A percentile compares a stretch with the other conserved stretches of the same genome.
Evolutionary conservation across 768 basidiomycete species (phyloP).

Genomic region (Rhodotorula diobovata): DNA sequence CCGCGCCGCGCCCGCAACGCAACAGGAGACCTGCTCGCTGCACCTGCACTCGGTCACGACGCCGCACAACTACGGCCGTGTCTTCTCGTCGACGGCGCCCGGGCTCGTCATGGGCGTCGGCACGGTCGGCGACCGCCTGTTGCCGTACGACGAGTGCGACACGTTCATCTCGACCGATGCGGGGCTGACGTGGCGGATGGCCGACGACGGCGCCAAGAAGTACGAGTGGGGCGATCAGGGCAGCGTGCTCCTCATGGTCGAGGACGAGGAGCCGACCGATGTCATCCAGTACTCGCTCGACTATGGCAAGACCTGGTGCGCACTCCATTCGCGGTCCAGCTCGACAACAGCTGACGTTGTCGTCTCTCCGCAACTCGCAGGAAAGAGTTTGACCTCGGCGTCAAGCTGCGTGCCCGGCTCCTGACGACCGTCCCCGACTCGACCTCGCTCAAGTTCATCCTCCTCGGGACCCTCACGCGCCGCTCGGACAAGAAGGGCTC

Average conservation of each 20-base stretch:
- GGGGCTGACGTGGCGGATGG: slow-evolving; percentile 79
- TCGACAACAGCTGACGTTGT: neutral
- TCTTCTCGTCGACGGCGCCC: slow-evolving; percentile 92
- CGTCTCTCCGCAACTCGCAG: slow-evolving; percentile 50
- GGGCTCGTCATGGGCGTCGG: slow-evolving; percentile 97
- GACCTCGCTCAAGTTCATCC: slow-evolving; percentile 90
- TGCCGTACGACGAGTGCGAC: slow-evolving; percentile 76
- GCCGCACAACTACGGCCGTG: slow-evolving; percentile 86
- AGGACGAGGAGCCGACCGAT: slow-evolving; percentile 75
- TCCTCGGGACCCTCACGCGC: slow-evolving; percentile 71
- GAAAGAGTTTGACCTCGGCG: slow-evolving; percentile 64
- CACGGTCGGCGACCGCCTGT: slow-evolving; percentile 65
- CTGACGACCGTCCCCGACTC: slow-evolving; percentile 90
- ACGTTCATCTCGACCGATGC: slow-evolving; percentile 90
- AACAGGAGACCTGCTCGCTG: slow-evolving; percentile 65
- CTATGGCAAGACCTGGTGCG: slow-evolving; percentile 76
- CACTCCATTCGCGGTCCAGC: neutral
- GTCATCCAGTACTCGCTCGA: slow-evolving; percentile 72
- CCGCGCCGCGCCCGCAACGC: too few species aligned
- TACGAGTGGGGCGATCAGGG: slow-evolving; percentile 93
- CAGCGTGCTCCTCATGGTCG: slow-evolving; percentile 70
- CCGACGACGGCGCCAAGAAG: slow-evolving; percentile 69
- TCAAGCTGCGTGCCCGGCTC: slow-evolving; percentile 65
- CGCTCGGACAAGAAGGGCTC: slow-evolving; percentile 53
- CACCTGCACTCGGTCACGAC: slow-evolving; percentile 89